A percentile compares a stretch with the other conserved stretches of the same genome.
Conservation (phyloP, 2,329 filamentous ascomycete species). For the Karstenula rhodostoma region DNA sequence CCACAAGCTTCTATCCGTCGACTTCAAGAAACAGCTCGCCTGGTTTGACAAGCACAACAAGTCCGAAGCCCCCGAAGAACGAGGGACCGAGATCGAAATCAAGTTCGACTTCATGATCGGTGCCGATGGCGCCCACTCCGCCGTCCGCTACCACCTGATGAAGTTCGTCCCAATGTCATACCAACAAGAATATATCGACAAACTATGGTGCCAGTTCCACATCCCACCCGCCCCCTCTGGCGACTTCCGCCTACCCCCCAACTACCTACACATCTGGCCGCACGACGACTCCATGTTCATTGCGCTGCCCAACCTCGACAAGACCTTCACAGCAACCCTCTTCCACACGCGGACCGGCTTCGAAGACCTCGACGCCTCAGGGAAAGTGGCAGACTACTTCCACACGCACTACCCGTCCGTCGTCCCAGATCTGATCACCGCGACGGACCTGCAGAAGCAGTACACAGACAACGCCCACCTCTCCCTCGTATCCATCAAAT, state of each 20-base stretch:
- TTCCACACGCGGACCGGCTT: constrained; percentile 82
- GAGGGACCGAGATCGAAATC: constrained; percentile 74
- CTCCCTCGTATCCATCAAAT: constrained; percentile 93
- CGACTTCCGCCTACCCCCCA: constrained; percentile 82
- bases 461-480: constrained; percentile 87
- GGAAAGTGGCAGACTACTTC: constrained; percentile 75
- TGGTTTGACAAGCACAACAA: constrained; percentile 76
- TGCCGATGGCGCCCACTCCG: constrained; percentile 93
- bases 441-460: constrained; percentile 72
- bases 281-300: constrained; percentile 97
- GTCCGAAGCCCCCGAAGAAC: constrained; percentile 27
- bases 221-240: constrained; percentile 66
- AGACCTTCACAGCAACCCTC: constrained; percentile 92
- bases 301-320: constrained; percentile 87
- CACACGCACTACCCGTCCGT: constrained; percentile 87
- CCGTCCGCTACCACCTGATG: constrained; percentile 92
- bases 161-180: constrained; percentile 92
- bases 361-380: constrained; percentile 69
- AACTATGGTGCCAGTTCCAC: constrained; percentile 95
- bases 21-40: constrained; percentile 79
- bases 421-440: constrained; percentile 70
- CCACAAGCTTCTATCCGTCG: constrained; percentile 89
- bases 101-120: constrained; percentile 93
- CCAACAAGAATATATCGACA: constrained; percentile 93
- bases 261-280: constrained; percentile 98